phyloP scores from a whole-genome alignment of 2,329 filamentous ascomycete species.

The Sporothrix brunneoviolacea region DNA sequence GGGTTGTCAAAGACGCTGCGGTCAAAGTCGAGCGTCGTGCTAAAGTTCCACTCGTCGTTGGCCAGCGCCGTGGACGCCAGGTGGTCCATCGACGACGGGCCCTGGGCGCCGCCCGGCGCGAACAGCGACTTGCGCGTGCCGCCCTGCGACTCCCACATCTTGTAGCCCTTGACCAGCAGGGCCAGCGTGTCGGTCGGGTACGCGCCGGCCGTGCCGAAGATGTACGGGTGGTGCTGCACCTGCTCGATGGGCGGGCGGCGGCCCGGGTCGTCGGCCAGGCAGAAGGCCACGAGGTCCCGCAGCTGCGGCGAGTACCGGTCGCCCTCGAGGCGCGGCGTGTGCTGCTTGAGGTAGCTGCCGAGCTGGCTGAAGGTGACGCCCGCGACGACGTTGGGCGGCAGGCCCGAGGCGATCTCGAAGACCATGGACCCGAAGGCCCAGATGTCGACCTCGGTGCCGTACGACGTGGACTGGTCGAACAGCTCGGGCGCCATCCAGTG shows the following conservation, averaged over 20 bases:
- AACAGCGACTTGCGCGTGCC: constrained; percentile 63
- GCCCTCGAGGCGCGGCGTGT: constrained; percentile 63
- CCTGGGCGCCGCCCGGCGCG: constrained; percentile 51
- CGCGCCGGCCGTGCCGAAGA: constrained; percentile 53
- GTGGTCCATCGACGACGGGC: constrained; percentile 28
- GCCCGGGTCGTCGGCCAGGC: constrained; percentile 61
- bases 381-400: constrained; percentile 61
- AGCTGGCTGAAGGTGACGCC: constrained; percentile 46
- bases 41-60: constrained; percentile 62
- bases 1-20: constrained; percentile 46
- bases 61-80: constrained; percentile 38
- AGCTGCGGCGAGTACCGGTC: constrained; percentile 63
- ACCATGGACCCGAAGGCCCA: constrained; percentile 81
- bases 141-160: constrained; percentile 67
- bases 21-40: constrained; percentile 59
- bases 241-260: constrained; percentile 63
- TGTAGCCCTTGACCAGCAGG: constrained; percentile 64
- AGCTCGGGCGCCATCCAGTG: constrained; percentile 85
- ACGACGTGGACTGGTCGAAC: constrained; percentile 54
- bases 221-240: constrained; percentile 63
- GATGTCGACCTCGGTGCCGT: constrained; percentile 69
- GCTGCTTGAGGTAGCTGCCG: constrained; percentile 51
- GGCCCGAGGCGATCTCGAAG: constrained; percentile 72
- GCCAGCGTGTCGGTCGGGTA: constrained; percentile 60
- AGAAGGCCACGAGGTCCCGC: constrained; percentile 65